phyloP scores from a whole-genome alignment of 2,329 filamentous ascomycete species.

The Colletotrichum tanaceti region DNA sequence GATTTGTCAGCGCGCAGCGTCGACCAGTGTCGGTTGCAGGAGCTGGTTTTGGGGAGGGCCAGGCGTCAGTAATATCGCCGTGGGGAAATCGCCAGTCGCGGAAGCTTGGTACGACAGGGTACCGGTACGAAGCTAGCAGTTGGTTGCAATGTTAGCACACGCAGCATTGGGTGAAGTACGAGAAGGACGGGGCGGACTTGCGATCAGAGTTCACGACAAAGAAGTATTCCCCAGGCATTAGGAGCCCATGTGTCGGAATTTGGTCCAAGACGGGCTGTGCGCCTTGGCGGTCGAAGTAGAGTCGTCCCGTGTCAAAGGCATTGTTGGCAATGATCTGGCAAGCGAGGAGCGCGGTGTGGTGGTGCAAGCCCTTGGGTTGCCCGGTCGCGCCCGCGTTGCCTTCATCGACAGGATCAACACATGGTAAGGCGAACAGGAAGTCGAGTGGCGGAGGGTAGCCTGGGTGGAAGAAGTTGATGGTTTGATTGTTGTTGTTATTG shows the following conservation, averaged over 20 bases:
- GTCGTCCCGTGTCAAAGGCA: conserved; percentile 4
- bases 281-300: conserved; percentile 15
- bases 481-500: neutral
- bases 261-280: neutral
- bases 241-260: neutral
- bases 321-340: conserved; percentile 4
- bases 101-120: neutral
- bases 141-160: neutral
- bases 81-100: neutral
- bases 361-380: conserved; percentile 1
- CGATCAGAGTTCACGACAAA: neutral
- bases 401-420: neutral
- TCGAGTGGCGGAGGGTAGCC: neutral
- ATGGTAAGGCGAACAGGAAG: conserved; percentile 1
- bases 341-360: conserved; percentile 9
- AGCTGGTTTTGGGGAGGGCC: neutral
- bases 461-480: neutral
- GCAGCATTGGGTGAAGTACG: neutral
- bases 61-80: neutral
- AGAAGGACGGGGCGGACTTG: neutral
- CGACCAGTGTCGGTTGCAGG: neutral
- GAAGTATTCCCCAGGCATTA: neutral
- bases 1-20: conserved; percentile 7
- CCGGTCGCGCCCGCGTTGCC: neutral
- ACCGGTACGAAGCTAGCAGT: neutral